Conservation (phyloP, 495 filamentous ascomycete genomes). For the Aspergillus cristatus region DNA sequence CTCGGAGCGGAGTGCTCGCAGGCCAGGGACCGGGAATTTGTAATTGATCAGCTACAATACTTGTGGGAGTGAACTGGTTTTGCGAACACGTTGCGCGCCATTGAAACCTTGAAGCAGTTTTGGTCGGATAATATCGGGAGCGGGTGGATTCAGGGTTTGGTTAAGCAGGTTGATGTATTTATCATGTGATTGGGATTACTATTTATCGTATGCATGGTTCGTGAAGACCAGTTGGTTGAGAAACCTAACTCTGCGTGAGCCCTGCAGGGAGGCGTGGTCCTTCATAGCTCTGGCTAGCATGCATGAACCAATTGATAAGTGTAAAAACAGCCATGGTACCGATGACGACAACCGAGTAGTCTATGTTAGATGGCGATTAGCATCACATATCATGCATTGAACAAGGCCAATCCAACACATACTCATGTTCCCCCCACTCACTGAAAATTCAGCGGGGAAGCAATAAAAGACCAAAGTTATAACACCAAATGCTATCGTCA, state of each 20-base stretch:
- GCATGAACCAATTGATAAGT: constrained; percentile 5
- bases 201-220: not conserved
- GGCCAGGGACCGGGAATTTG: not conserved
- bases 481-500: constrained; percentile 7
- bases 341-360: constrained; percentile 6
- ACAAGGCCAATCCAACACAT: not conserved
- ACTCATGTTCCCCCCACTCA: constrained; percentile 9
- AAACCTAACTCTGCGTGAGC: not conserved
- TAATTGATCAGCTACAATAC: not conserved
- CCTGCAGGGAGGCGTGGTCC: constrained; percentile 7
- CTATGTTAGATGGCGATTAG: not conserved
- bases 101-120: constrained; percentile 1
- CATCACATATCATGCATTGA: not conserved
- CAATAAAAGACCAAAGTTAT: constrained; percentile 11
- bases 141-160: not conserved
- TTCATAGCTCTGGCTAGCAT: constrained; percentile 5
- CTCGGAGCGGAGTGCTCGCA: constrained; percentile 1
- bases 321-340: constrained; percentile 7
- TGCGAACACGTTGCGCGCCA: constrained; percentile 3
- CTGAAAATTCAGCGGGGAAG: constrained; percentile 11
- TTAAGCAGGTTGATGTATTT: constrained; percentile 1
- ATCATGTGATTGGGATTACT: no score
- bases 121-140: not conserved
- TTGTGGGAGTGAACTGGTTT: constrained; percentile 4
- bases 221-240: no score